These are phyloP conservation scores for Colletotrichum sp. DNA, from an alignment of 2,329 filamentous ascomycete genomes.

Conservation along the genomic window DNA sequence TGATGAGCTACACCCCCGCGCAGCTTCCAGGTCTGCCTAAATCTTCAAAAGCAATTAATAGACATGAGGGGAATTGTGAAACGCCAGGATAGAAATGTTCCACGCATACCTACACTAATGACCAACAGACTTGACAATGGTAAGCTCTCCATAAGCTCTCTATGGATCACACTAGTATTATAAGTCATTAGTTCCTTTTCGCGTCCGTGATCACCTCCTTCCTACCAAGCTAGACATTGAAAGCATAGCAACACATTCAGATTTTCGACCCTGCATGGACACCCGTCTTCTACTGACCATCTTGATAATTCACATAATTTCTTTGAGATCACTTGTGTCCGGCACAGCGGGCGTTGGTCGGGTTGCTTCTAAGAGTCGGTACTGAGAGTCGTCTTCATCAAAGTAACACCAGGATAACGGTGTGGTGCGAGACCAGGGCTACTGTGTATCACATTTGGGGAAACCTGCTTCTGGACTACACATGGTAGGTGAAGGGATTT, in stretches of 20 bases:
- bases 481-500: fast-evolving
- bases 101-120: neutral
- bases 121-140: neutral
- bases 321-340: fast-evolving
- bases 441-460: neutral
- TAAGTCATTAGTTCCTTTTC: neutral
- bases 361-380: neutral
- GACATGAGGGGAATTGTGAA: neutral
- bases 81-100: neutral
- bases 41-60: neutral
- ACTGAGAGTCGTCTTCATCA: neutral
- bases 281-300: neutral
- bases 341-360: neutral
- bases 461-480: neutral
- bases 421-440: fast-evolving
- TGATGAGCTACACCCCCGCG: neutral
- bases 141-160: neutral
- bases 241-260: neutral
- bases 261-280: neutral
- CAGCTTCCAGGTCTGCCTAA: neutral
- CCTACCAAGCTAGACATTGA: neutral
- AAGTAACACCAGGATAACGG: neutral
- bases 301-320: neutral
- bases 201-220: neutral
- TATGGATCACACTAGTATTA: neutral